A percentile compares a stretch with the other conserved stretches of the same genome.
These are phyloP conservation scores for Akebia trifoliata DNA, from an alignment of 164 flowering plant species.

Conservation along the genomic window DNA sequence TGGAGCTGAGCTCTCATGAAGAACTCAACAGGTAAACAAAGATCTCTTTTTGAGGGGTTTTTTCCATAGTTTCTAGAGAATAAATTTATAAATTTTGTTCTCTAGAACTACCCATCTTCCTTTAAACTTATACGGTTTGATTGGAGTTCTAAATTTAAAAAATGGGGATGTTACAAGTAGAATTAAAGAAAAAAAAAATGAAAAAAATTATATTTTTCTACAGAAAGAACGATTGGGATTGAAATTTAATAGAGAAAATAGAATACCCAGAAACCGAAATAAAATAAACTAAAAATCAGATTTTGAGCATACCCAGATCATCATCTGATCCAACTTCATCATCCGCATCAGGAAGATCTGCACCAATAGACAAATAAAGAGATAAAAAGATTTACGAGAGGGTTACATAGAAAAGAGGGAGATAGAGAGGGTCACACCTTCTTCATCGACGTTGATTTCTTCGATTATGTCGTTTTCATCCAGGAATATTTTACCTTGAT, in stretches of 20 bases:
- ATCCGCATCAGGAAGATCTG: constrained; percentile 76
- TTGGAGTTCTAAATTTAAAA: not conserved
- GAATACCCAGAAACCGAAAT: not conserved
- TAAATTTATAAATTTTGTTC: too few relatives aligned
- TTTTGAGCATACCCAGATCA: constrained; percentile 26
- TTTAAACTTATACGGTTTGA: too few relatives aligned
- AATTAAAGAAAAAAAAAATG: too few relatives aligned
- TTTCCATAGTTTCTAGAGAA: too few relatives aligned
- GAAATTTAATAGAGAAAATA: not conserved
- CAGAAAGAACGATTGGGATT: too few relatives aligned
- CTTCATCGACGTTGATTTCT: constrained; percentile 61
- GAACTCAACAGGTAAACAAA: too few relatives aligned
- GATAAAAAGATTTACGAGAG: not conserved
- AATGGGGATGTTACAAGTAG: too few relatives aligned
- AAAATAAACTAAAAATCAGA: not conserved
- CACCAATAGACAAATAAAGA: not conserved
- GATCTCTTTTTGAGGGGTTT: too few relatives aligned
- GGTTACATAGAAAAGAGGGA: not conserved
- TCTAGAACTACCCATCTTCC: too few relatives aligned
- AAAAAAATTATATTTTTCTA: too few relatives aligned
- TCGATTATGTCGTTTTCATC: constrained; percentile 61
- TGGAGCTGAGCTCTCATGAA: too few relatives aligned
- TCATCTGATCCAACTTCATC: constrained; percentile 42
- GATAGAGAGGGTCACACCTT: constrained; percentile 35
- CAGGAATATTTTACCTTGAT: constrained; percentile 49